Percentiles rank a stretch among this genome's conserved stretches.
Evolutionary conservation across 2,329 filamentous ascomycete species (phyloP).

Genomic region (Botrytis sinoallii): DNA sequence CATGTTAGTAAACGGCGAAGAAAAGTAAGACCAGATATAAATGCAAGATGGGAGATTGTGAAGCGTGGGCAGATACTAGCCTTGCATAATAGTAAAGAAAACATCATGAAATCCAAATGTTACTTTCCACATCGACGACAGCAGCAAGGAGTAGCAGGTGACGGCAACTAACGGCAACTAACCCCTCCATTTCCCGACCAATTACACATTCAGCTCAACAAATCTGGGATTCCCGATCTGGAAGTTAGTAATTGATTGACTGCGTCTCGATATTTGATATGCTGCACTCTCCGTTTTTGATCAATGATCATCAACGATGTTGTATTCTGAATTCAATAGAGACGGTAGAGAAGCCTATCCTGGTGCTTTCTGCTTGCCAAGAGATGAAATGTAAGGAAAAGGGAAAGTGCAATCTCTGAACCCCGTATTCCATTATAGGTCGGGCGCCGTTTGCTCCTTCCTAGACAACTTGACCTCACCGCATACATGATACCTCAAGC

Average conservation of each 20-base stretch:
- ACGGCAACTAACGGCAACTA: background rate
- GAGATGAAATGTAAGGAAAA: constrained; percentile 10
- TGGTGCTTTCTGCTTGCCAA: constrained; percentile 3
- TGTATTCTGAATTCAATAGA: constrained; percentile 8
- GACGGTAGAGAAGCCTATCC: background rate
- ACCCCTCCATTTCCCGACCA: background rate
- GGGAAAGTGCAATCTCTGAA: background rate
- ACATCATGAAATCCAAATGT: constrained; percentile 7
- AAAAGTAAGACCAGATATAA: background rate
- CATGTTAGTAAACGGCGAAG: constrained; percentile 1
- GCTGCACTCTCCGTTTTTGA: background rate
- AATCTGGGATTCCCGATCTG: background rate
- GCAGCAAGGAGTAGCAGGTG: background rate
- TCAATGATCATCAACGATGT: constrained; percentile 1
- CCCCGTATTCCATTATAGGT: constrained; percentile 3
- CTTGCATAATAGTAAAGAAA: background rate
- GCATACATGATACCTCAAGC: background rate
- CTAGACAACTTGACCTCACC: constrained; percentile 9
- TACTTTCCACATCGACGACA: background rate
- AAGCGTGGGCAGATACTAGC: constrained; percentile 6
- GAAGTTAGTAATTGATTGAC: background rate
- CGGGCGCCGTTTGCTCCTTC: background rate
- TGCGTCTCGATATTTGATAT: background rate
- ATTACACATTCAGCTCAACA: background rate
- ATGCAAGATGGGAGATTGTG: constrained; percentile 19